phyloP scores from a whole-genome alignment of 1,284 basidiomycete species.

The Chalciporus sp. region DNA sequence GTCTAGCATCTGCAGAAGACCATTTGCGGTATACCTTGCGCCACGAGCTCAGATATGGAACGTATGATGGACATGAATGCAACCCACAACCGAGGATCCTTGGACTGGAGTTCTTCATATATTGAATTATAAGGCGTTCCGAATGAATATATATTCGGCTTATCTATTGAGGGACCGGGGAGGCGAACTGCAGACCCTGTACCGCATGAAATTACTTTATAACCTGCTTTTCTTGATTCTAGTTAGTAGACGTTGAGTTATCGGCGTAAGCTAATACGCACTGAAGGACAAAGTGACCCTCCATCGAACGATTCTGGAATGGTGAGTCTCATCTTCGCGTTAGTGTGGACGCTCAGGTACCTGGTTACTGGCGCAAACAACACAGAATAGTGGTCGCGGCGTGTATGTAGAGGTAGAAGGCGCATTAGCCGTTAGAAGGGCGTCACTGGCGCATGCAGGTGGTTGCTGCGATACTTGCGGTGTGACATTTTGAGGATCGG shows the following conservation, averaged over 20 bases:
- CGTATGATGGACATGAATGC: background rate
- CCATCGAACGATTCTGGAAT: slow-evolving; percentile 96
- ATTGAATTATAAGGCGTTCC: slow-evolving; percentile 99
- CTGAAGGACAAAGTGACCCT: slow-evolving; percentile 91
- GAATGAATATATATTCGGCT: slow-evolving; percentile 96
- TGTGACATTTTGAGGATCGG: slow-evolving; percentile 18
- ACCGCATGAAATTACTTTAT: slow-evolving; percentile 91
- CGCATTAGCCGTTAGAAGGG: slow-evolving; percentile 10
- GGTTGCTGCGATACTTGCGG: slow-evolving; percentile 25
- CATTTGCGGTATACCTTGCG: slow-evolving; percentile 90
- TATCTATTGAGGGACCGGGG: slow-evolving; percentile 95
- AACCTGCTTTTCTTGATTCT: slow-evolving; percentile 74
- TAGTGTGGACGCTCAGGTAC: slow-evolving; percentile 44
- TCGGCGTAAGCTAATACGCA: slow-evolving; percentile 45
- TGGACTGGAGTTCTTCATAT: slow-evolving; percentile 87
- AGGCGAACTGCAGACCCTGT: slow-evolving; percentile 97
- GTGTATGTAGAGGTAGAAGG: slow-evolving; percentile 45
- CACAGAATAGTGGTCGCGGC: slow-evolving; percentile 85
- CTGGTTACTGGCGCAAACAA: slow-evolving; percentile 98
- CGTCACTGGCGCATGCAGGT: slow-evolving; percentile 11
- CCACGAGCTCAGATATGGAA: slow-evolving; percentile 16
- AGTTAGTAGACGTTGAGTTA: slow-evolving; percentile 10
- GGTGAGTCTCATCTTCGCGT: slow-evolving; percentile 15
- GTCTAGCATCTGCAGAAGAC: slow-evolving; percentile 96
- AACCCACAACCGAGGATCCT: slow-evolving; percentile 85